Base-by-base conservation (phyloP, 2,329 filamentous ascomycete species). In the Arthrobotrys pseudoclavata region DNA sequence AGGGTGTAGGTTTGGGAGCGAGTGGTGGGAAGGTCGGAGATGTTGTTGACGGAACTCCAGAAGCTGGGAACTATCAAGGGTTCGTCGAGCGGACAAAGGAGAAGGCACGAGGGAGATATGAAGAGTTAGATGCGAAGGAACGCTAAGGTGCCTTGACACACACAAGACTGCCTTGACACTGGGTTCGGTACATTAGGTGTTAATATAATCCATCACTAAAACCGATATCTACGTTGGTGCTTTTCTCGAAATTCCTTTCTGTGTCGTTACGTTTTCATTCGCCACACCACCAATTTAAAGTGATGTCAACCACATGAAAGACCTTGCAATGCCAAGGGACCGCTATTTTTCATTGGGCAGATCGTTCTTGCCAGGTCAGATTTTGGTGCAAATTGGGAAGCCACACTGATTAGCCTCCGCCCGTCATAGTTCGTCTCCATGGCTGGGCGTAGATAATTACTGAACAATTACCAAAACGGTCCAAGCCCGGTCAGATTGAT, bases 21-120 rank as follows among this genome's bases (percentile, higher is more conserved):
- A 87, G 90, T 81, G 90, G 90, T 0, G 87, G 89, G n/a, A 90
- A 90, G 81, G 83, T 91, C 42, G 91, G 91, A 12, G 90, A 92
- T 83, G 91, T 91, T 29, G 86, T 86, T 6, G 87, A 89, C 81
- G 86, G 91, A 81, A 90, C 90, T 6, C 24, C 87, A 88, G 79
- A 87, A 3, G 87, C 86, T 81, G 87, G 88, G 45, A 86, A 84
- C 45, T 91, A 90, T 80, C 84, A 86, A 0, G 88, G 88, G 66
- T 92, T 92, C 81, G 85, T 91, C 67, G 87, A 87, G 77, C 88
- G 88, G 81, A 89, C 88, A 24, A 89, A 89, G 82, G 89, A 91
- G 67, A 88, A 88, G 83, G 90, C 90, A 1, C 87, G 90, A 80
- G 89, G 91, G 82, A 85, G 91, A 79, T 92, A 89, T 81, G 88